Percentiles rank a stretch among this genome's conserved stretches.
Conservation (phyloP, 768 basidiomycete genomes). For the Infundibulicybe gibba region DNA sequence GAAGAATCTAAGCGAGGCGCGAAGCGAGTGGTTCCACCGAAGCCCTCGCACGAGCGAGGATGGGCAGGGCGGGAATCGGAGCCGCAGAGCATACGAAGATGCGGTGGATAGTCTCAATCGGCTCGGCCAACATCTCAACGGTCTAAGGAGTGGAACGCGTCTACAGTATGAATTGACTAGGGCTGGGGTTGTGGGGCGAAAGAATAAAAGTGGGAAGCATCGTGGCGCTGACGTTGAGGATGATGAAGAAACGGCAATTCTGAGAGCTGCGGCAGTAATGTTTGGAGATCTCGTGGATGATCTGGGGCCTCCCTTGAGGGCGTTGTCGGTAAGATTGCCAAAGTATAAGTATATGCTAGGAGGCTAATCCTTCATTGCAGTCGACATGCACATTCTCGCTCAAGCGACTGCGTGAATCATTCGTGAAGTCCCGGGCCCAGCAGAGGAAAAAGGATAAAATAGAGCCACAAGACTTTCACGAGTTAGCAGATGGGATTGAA, state of each 20-base stretch:
- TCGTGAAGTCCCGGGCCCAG: constrained; percentile 42
- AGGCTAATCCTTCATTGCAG: constrained; percentile 28
- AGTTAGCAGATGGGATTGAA: constrained; percentile 64
- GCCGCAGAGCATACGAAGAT: constrained; percentile 71
- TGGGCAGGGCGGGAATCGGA: constrained; percentile 23
- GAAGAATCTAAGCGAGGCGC: constrained; percentile 82
- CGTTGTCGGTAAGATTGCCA: constrained; percentile 58
- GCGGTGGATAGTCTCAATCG: constrained; percentile 84
- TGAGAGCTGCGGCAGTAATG: constrained; percentile 64
- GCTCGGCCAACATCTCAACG: constrained; percentile 91
- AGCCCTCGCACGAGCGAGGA: constrained; percentile 16
- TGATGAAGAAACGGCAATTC: constrained; percentile 36
- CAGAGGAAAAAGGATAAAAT: constrained; percentile 27
- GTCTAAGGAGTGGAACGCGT: constrained; percentile 78
- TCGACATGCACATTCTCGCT: constrained; percentile 57
- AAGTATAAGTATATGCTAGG: neutral
- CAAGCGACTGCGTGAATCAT: constrained; percentile 61
- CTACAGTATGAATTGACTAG: constrained; percentile 81
- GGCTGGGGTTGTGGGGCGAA: constrained; percentile 35
- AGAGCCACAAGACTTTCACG: constrained; percentile 57
- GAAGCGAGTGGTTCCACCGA: constrained; percentile 69
- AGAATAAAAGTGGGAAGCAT: constrained; percentile 15
- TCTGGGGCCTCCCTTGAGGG: constrained; percentile 71
- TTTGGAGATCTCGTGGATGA: constrained; percentile 81
- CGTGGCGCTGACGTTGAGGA: constrained; percentile 14